Conservation (phyloP, 352 stramenopile species). For the Phytophthora hibernalis region DNA sequence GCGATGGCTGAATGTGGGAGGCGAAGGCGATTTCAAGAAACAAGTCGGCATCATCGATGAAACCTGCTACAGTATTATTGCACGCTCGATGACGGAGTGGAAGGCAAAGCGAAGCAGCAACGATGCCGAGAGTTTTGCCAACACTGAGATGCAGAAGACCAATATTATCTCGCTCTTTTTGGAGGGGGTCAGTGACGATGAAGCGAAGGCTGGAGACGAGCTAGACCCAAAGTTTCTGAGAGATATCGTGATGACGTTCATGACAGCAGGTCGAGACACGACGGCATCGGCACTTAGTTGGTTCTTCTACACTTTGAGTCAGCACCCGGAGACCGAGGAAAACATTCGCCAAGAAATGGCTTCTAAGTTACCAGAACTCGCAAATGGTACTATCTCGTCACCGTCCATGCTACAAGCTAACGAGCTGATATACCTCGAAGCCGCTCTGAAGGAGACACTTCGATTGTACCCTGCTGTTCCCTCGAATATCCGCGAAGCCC, state of each 20-base stretch:
- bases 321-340: constrained; percentile 48
- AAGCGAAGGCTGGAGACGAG: constrained; percentile 12
- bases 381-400: constrained; percentile 8
- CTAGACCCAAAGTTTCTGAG: constrained; percentile 52
- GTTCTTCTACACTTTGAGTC: constrained; percentile 68
- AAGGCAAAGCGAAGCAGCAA: background rate
- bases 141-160: constrained; percentile 3
- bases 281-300: constrained; percentile 66
- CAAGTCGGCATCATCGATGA: constrained; percentile 45
- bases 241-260: constrained; percentile 76
- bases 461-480: constrained; percentile 37
- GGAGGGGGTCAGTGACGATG: constrained; percentile 29
- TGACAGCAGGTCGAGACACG: constrained; percentile 79
- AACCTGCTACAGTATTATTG: constrained; percentile 44
- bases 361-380: constrained; percentile 25
- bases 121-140: background rate
- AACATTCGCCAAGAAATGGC: constrained; percentile 51
- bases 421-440: constrained; percentile 52
- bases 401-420: constrained; percentile 31
- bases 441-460: constrained; percentile 47
- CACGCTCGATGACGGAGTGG: constrained; percentile 27
- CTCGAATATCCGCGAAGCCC: constrained; percentile 40
- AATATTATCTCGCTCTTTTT: constrained; percentile 62
- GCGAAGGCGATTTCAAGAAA: constrained; percentile 41
- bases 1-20: constrained; percentile 42